Evolutionary conservation across 441 rosid species (phyloP).

Genomic region (Macaranga tanarius): DNA sequence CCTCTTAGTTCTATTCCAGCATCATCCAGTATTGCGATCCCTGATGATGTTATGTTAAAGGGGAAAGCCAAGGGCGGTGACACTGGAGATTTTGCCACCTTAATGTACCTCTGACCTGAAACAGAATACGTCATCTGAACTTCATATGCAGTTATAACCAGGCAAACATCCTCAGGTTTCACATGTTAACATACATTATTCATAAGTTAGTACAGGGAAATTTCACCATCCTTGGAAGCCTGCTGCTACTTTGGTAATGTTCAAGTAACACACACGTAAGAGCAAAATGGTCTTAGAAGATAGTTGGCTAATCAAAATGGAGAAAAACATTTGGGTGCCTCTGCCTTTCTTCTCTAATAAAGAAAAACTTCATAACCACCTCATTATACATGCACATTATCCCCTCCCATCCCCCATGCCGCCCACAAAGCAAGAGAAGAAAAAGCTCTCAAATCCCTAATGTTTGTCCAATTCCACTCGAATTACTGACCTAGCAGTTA

Average conservation of each 20-base stretch:
- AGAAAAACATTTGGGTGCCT: not conserved
- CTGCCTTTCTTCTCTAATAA: not conserved
- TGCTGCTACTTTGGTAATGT: not conserved
- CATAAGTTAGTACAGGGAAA: not conserved
- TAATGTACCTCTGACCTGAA: slow-evolving; percentile 71
- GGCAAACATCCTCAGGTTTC: slow-evolving; percentile 10
- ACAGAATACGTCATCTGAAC: slow-evolving; percentile 8
- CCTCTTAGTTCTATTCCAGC: slow-evolving; percentile 60
- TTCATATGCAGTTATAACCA: slow-evolving; percentile 8
- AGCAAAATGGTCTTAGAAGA: not conserved
- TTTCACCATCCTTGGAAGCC: not conserved
- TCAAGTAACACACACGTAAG: not conserved
- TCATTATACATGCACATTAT: not conserved
- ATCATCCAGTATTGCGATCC: slow-evolving; percentile 61
- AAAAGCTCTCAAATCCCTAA: not conserved
- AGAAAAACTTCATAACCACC: not conserved
- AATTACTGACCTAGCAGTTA: not conserved
- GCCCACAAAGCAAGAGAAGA: not conserved
- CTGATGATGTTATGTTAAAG: slow-evolving; percentile 62
- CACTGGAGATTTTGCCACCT: slow-evolving; percentile 84
- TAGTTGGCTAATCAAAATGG: not conserved
- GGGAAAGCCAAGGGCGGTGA: slow-evolving; percentile 77
- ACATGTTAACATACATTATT: not conserved
- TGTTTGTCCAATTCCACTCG: not conserved
- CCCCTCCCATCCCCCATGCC: not conserved